Conservation (phyloP, 495 filamentous ascomycete species). For the Aspergillus leporis region DNA sequence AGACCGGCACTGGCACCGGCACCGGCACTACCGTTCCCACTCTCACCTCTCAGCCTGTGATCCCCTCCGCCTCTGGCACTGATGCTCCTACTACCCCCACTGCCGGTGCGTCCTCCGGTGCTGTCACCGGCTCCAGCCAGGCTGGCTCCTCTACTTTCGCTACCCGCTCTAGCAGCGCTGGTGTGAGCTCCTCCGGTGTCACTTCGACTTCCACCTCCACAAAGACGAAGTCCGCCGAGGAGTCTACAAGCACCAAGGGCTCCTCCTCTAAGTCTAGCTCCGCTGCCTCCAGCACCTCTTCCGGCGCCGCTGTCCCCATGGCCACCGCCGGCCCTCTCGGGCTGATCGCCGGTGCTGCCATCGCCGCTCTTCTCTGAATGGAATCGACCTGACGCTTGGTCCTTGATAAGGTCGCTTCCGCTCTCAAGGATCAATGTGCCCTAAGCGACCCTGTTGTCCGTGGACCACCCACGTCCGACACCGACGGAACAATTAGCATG, state of each 20-base stretch:
- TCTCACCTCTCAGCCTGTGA: conserved; percentile 22
- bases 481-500: conserved; percentile 15
- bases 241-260: conserved; percentile 7
- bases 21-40: conserved; percentile 3
- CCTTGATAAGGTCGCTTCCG: conserved; percentile 1
- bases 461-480: neutral
- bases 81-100: conserved; percentile 20
- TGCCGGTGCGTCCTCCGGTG: conserved; percentile 26
- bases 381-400: neutral
- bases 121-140: conserved; percentile 25
- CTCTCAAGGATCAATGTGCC: conserved; percentile 6
- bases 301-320: conserved; percentile 35
- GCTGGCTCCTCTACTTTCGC: conserved; percentile 12
- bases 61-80: conserved; percentile 24
- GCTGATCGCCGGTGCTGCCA: conserved; percentile 46
- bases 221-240: conserved; percentile 13
- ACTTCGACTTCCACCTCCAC: conserved; percentile 13
- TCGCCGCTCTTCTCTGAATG: conserved; percentile 50
- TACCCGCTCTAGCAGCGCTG: conserved; percentile 12
- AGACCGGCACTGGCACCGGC: conserved; percentile 13
- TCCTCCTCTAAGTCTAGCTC: conserved; percentile 13
- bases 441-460: neutral
- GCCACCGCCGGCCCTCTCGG: conserved; percentile 42
- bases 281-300: conserved; percentile 26
- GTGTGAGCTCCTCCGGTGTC: conserved; percentile 7